phyloP scores from a whole-genome alignment of 2,329 filamentous ascomycete species.

The Claviceps capensis region DNA sequence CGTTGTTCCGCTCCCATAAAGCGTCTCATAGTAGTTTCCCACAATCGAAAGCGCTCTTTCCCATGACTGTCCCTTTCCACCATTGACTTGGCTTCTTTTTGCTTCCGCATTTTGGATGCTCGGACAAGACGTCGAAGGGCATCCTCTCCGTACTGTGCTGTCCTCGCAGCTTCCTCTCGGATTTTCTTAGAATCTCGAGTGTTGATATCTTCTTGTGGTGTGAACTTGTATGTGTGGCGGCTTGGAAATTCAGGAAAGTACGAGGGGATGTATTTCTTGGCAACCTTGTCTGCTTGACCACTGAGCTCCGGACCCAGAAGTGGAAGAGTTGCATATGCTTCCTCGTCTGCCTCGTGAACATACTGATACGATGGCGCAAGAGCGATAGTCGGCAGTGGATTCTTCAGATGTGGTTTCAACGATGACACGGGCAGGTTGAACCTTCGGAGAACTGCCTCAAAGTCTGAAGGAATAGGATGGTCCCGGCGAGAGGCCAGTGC shows the following conservation, averaged over 20 bases:
- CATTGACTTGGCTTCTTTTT: conserved; percentile 46
- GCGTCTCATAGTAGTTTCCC: conserved; percentile 47
- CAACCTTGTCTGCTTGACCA: conserved; percentile 41
- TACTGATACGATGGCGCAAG: conserved; percentile 25
- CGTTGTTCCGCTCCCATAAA: conserved; percentile 27
- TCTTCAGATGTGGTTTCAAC: conserved; percentile 42
- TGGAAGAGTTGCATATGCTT: conserved; percentile 28
- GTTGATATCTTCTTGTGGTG: conserved; percentile 34
- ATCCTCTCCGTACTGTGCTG: conserved; percentile 48
- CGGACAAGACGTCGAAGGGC: conserved; percentile 45
- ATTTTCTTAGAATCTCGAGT: conserved; percentile 41
- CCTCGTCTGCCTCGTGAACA: conserved; percentile 23
- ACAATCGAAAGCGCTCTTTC: conserved; percentile 42
- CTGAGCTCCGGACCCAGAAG: conserved; percentile 42
- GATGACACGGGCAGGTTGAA: conserved; percentile 38
- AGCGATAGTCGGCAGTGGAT: conserved; percentile 30
- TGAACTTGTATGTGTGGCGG: conserved; percentile 50
- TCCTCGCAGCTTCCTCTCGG: conserved; percentile 43
- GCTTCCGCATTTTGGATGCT: conserved; percentile 49
- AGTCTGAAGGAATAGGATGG: conserved; percentile 42
- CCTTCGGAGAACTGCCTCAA: conserved; percentile 35
- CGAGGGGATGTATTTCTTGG: conserved; percentile 41
- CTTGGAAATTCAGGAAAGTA: conserved; percentile 50
- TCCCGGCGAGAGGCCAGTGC: conserved; percentile 37
- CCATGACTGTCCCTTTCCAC: conserved; percentile 39